Evolutionary conservation across 805 yeast species (phyloP).

Genomic region (Suhomyces pyralidae): DNA sequence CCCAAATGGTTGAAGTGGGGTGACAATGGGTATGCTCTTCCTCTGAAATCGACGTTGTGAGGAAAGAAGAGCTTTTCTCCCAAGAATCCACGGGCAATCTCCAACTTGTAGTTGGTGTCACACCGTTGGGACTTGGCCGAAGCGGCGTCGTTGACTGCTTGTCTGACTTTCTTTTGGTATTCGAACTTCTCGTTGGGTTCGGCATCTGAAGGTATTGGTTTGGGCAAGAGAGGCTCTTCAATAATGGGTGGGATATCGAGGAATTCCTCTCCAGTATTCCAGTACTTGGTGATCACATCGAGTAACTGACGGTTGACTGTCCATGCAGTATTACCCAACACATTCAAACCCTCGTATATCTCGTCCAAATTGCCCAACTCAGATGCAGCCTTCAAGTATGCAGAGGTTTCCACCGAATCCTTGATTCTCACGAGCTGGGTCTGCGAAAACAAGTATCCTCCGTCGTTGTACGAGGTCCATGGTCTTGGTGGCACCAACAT

Average conservation of each 20-base stretch:
- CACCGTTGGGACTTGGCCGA: slow-evolving; percentile 83
- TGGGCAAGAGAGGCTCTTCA: slow-evolving; percentile 45
- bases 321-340: slow-evolving; percentile 88
- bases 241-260: slow-evolving; percentile 62
- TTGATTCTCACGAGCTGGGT: slow-evolving; percentile 68
- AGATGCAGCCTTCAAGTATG: slow-evolving; percentile 84
- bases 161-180: slow-evolving; percentile 63
- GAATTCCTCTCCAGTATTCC: slow-evolving; percentile 82
- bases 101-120: slow-evolving; percentile 88
- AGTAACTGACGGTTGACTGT: slow-evolving; percentile 76
- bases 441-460: slow-evolving; percentile 76
- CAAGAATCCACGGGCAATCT: slow-evolving; percentile 86
- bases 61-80: slow-evolving; percentile 79
- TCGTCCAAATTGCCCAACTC: slow-evolving; percentile 59
- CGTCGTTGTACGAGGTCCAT: slow-evolving; percentile 79
- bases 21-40: slow-evolving; percentile 78
- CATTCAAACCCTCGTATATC: slow-evolving; percentile 80
- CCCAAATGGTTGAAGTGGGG: slow-evolving; percentile 82
- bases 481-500: slow-evolving; percentile 90
- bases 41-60: slow-evolving; percentile 78
- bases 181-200: slow-evolving; percentile 71
- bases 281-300: slow-evolving; percentile 65
- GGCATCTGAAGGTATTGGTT: slow-evolving; percentile 56
- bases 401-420: slow-evolving; percentile 85
- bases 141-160: slow-evolving; percentile 56